A percentile compares a stretch with the other conserved stretches of the same genome.
Evolutionary conservation across 768 basidiomycete genomes (phyloP).

Genomic region (Suillus fuscotomentosus): DNA sequence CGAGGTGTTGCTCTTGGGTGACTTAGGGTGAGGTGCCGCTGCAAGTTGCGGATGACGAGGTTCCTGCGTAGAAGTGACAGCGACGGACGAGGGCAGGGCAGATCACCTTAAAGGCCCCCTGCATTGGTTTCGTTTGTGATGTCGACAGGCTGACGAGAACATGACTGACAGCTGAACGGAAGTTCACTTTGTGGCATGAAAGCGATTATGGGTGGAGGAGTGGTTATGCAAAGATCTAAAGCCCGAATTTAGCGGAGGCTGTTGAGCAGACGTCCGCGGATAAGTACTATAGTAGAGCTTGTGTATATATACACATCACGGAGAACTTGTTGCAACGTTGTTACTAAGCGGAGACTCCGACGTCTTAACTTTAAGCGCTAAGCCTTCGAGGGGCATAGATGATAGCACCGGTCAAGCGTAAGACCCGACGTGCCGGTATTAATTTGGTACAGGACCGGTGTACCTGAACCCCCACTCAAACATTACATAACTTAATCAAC

Average conservation of each 20-base stretch:
- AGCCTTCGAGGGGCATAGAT: too few species aligned
- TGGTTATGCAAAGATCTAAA: background rate
- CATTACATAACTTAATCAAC: too few species aligned
- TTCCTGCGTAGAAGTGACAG: slow-evolving; percentile 39
- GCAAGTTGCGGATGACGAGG: slow-evolving; percentile 20
- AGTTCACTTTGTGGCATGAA: background rate
- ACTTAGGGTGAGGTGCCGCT: slow-evolving; percentile 30
- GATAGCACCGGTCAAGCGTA: too few species aligned
- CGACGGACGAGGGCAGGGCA: slow-evolving; percentile 53
- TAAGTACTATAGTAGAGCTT: too few species aligned
- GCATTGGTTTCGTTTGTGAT: slow-evolving; percentile 21
- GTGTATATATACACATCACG: too few species aligned
- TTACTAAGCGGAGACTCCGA: too few species aligned
- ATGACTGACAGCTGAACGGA: background rate
- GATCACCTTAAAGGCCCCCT: slow-evolving; percentile 60
- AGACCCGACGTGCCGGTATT: too few species aligned
- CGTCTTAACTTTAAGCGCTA: too few species aligned
- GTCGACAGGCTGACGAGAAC: background rate
- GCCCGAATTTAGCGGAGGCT: background rate
- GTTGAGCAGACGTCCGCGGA: too few species aligned
- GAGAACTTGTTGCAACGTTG: too few species aligned
- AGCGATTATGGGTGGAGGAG: background rate
- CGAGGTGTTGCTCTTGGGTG: background rate
- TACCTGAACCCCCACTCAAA: too few species aligned
- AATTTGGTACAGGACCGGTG: too few species aligned